Conservation (phyloP, 352 stramenopile species). For the Phytopythium delawarense region DNA sequence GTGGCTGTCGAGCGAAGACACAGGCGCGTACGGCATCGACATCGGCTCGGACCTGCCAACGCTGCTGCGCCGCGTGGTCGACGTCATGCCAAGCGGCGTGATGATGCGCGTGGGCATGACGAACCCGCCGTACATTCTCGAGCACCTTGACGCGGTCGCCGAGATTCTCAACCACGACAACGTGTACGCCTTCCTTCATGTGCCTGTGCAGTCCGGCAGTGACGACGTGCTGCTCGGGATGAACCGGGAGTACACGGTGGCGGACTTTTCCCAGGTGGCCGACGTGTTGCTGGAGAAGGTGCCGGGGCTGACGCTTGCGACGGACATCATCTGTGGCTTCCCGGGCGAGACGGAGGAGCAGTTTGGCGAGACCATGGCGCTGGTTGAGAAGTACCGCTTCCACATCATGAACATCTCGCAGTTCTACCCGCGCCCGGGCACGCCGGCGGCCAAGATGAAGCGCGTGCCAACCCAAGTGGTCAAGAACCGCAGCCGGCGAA, state of each 20-base stretch:
- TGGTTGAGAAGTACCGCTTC: conserved; percentile 87
- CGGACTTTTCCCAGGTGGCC: conserved; percentile 71
- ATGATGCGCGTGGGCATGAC: conserved; percentile 93
- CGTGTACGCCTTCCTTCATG: conserved; percentile 90
- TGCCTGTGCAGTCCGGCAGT: conserved; percentile 89
- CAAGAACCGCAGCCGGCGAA: conserved; percentile 81
- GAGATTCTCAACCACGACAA: conserved; percentile 72
- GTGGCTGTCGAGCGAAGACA: conserved; percentile 91
- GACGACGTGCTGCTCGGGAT: conserved; percentile 87
- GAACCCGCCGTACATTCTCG: conserved; percentile 90
- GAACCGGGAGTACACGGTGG: conserved; percentile 89
- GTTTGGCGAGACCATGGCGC: conserved; percentile 85
- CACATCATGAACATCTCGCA: conserved; percentile 93
- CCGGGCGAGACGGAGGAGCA: conserved; percentile 86
- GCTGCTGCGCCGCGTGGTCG: conserved; percentile 62
- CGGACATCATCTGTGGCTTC: conserved; percentile 93
- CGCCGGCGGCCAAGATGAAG: conserved; percentile 88
- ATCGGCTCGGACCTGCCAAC: conserved; percentile 75
- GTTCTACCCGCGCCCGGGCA: conserved; percentile 91
- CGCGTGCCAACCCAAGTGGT: conserved; percentile 84
- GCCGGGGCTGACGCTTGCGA: conserved; percentile 82
- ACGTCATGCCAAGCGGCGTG: conserved; percentile 60
- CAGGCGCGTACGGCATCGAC: conserved; percentile 90
- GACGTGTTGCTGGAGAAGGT: conserved; percentile 78
- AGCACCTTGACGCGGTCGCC: conserved; percentile 83